Conservation (phyloP, 768 basidiomycete species). For the Tylopilus vinaceipallidus region DNA sequence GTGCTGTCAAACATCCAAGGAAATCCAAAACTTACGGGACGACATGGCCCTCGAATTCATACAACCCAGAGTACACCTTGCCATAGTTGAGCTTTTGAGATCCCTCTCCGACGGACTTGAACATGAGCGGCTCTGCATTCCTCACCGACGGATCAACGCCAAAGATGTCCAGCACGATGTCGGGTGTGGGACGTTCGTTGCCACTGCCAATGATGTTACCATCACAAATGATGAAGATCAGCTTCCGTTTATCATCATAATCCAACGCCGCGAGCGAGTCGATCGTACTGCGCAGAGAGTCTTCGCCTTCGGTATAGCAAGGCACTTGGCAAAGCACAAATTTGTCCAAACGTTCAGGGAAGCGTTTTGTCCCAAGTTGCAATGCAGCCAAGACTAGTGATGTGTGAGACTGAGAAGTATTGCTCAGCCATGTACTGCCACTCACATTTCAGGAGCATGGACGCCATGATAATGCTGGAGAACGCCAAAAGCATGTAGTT, state of each 20-base stretch:
- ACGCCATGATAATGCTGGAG: conserved; percentile 53
- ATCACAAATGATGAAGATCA: conserved; percentile 66
- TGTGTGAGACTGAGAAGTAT: conserved; percentile 8
- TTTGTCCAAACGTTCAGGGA: conserved; percentile 66
- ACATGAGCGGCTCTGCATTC: conserved; percentile 62
- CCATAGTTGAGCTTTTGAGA: conserved; percentile 68
- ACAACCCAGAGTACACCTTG: conserved; percentile 67
- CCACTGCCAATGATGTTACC: conserved; percentile 71
- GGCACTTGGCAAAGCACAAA: conserved; percentile 69
- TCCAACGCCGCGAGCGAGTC: conserved; percentile 63
- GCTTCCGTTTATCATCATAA: conserved; percentile 71
- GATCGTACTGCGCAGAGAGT: conserved; percentile 64
- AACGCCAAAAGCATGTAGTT: conserved; percentile 57
- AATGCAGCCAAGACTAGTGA: conserved; percentile 59
- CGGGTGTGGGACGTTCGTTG: conserved; percentile 64
- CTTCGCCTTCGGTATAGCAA: conserved; percentile 72
- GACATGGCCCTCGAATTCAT: conserved; percentile 70
- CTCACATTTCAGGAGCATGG: conserved; percentile 61
- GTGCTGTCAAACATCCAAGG: background rate
- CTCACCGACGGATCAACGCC: conserved; percentile 63
- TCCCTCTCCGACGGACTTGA: conserved; percentile 68
- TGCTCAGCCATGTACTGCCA: conserved; percentile 4
- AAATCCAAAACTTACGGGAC: conserved; percentile 47
- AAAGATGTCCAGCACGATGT: conserved; percentile 64
- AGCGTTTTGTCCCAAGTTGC: conserved; percentile 57